Evolutionary conservation across 352 stramenopile genomes (phyloP).

Genomic region (Pythium sukuiense): DNA sequence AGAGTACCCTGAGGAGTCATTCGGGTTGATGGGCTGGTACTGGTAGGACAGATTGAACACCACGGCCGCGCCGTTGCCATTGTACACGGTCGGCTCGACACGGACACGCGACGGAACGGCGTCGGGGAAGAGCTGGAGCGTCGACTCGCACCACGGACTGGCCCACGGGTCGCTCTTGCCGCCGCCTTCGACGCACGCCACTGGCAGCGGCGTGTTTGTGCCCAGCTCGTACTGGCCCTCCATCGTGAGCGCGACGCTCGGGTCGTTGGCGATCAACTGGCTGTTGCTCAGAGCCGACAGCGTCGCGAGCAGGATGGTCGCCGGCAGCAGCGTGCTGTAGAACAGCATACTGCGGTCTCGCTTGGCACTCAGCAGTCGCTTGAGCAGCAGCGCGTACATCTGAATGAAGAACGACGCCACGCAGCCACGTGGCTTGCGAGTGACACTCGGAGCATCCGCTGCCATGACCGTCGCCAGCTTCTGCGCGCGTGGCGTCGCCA

Average conservation of each 20-base stretch:
- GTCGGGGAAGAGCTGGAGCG: slow-evolving; percentile 24
- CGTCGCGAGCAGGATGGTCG: slow-evolving; percentile 61
- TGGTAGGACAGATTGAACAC: slow-evolving; percentile 60
- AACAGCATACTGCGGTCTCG: slow-evolving; percentile 70
- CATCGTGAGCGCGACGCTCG: slow-evolving; percentile 38
- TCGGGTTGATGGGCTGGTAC: slow-evolving; percentile 35
- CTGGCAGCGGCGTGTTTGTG: slow-evolving; percentile 40
- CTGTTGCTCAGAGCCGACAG: slow-evolving; percentile 59
- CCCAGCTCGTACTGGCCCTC: slow-evolving; percentile 35
- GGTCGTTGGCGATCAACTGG: slow-evolving; percentile 49
- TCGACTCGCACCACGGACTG: slow-evolving; percentile 29
- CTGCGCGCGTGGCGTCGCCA: too few species aligned
- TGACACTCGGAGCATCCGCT: too few species aligned
- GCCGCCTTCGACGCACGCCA: slow-evolving; percentile 34
- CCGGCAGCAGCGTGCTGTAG: slow-evolving; percentile 71
- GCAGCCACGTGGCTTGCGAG: too few species aligned
- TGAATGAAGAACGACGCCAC: slow-evolving; percentile 42
- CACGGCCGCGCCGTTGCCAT: slow-evolving; percentile 28
- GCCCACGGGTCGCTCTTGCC: slow-evolving; percentile 6
- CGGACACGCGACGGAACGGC: slow-evolving; percentile 36
- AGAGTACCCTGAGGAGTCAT: slow-evolving; percentile 56
- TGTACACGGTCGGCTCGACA: slow-evolving; percentile 40
- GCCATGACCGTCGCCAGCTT: too few species aligned
- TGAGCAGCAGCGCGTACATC: slow-evolving; percentile 58
- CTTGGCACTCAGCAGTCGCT: slow-evolving; percentile 50